Evolutionary conservation across 2,329 filamentous ascomycete species (phyloP).

Genomic region (Aspergillus sp.): DNA sequence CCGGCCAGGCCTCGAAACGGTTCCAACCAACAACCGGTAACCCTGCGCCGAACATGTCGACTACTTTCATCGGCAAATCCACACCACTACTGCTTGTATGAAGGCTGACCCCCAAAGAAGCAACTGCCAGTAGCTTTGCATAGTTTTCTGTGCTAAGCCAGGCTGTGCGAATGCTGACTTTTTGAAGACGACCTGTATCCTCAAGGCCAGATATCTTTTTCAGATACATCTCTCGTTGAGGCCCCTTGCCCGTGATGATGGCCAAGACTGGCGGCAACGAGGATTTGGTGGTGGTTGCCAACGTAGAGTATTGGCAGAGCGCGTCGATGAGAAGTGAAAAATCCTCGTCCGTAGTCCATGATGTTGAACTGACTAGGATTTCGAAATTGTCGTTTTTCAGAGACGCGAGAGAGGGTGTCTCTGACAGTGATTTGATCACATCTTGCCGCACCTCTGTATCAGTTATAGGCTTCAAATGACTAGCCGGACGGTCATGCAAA

Average conservation of each 20-base stretch:
- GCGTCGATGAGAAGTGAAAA: constrained; percentile 81
- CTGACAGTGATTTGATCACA: constrained; percentile 59
- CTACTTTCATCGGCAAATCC: constrained; percentile 97
- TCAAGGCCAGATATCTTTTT: constrained; percentile 55
- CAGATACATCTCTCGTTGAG: constrained; percentile 70
- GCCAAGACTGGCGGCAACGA: constrained; percentile 63
- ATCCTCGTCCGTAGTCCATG: constrained; percentile 95
- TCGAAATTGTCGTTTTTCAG: constrained; percentile 52
- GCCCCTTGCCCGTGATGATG: constrained; percentile 91
- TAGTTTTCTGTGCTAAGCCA: constrained; percentile 84
- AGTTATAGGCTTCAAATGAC: constrained; percentile 66
- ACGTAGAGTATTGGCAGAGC: constrained; percentile 62
- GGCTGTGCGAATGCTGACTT: constrained; percentile 66
- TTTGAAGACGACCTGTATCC: constrained; percentile 54
- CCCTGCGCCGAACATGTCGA: constrained; percentile 96
- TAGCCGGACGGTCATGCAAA: constrained; percentile 77
- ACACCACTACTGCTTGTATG: constrained; percentile 93
- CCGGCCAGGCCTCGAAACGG: constrained; percentile 76
- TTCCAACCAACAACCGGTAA: constrained; percentile 83
- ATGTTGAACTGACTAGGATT: constrained; percentile 85
- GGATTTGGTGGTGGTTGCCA: constrained; percentile 36
- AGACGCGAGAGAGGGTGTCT: constrained; percentile 53
- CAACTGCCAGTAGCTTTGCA: constrained; percentile 70
- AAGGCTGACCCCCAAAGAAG: constrained; percentile 82
- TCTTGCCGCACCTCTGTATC: constrained; percentile 41